Evolutionary conservation across 345 rosid genomes (phyloP).

Genomic region (Brassica rapa): DNA sequence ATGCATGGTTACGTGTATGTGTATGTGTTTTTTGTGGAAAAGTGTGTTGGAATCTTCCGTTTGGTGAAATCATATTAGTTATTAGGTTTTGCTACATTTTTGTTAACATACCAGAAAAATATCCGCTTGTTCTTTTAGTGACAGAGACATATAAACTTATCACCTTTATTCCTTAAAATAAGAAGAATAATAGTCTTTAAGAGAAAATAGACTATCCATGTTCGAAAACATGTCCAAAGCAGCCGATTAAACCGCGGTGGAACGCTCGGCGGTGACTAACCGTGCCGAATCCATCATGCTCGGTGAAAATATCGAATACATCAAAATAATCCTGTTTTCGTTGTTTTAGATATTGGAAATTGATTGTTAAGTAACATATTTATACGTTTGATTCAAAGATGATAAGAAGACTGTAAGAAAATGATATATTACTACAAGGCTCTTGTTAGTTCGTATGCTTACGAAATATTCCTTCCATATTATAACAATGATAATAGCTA

Average conservation of each 20-base stretch:
- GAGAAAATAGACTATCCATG: neutral
- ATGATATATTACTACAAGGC: too few species aligned
- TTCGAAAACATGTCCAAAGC: too few species aligned
- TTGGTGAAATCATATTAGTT: conserved; percentile 41
- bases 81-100: conserved; percentile 41
- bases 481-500: conserved; percentile 10
- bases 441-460: neutral
- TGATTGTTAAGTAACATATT: too few species aligned
- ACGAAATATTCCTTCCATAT: conserved; percentile 13
- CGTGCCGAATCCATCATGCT: neutral
- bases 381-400: too few species aligned
- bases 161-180: neutral
- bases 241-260: too few species aligned
- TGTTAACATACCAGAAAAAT: conserved; percentile 41
- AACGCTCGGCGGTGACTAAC: neutral
- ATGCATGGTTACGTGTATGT: conserved; percentile 36
- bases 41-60: conserved; percentile 45
- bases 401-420: too few species aligned
- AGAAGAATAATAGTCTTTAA: neutral
- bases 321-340: too few species aligned
- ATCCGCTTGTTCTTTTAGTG: conserved; percentile 40
- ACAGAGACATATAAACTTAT: conserved; percentile 35
- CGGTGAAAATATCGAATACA: neutral
- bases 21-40: conserved; percentile 37
- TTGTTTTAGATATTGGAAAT: too few species aligned